Conservation (phyloP, 208 protist species). For the Trypanosoma brucei region DNA sequence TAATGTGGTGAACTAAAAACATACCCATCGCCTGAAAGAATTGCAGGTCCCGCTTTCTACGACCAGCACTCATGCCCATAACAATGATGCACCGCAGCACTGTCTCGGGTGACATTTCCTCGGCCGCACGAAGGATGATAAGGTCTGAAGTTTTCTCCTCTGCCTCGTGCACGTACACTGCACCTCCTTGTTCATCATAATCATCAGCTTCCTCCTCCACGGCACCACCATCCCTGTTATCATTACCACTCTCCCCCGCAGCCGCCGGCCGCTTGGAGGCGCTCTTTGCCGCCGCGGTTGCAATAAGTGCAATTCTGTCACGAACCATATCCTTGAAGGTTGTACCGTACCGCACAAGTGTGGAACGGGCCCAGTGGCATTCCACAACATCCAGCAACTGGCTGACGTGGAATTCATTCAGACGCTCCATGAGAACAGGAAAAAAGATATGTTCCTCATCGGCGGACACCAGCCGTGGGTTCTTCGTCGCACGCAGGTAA, state of each 20-base stretch:
- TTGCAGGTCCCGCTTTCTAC: constrained; percentile 64
- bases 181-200: not conserved
- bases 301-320: constrained; percentile 62
- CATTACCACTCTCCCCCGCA: constrained; percentile 1
- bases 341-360: constrained; percentile 63
- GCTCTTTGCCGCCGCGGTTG: constrained; percentile 26
- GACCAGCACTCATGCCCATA: constrained; percentile 62
- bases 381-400: constrained; percentile 65
- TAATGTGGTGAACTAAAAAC: constrained; percentile 58
- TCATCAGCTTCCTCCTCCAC: constrained; percentile 12
- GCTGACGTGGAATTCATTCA: constrained; percentile 38
- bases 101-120: constrained; percentile 38
- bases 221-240: constrained; percentile 4
- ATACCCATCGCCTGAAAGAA: constrained; percentile 69
- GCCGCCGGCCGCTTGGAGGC: not conserved
- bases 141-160: constrained; percentile 11
- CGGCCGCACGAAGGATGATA: constrained; percentile 34
- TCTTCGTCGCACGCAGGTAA: constrained; percentile 52
- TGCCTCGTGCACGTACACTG: constrained; percentile 11
- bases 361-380: constrained; percentile 62
- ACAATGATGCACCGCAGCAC: constrained; percentile 54
- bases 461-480: constrained; percentile 43
- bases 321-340: constrained; percentile 50
- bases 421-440: constrained; percentile 51
- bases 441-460: constrained; percentile 70